These are phyloP conservation scores for Oxytropis ochrocephala DNA, from an alignment of 306 rosid species.

Conservation along the genomic window DNA sequence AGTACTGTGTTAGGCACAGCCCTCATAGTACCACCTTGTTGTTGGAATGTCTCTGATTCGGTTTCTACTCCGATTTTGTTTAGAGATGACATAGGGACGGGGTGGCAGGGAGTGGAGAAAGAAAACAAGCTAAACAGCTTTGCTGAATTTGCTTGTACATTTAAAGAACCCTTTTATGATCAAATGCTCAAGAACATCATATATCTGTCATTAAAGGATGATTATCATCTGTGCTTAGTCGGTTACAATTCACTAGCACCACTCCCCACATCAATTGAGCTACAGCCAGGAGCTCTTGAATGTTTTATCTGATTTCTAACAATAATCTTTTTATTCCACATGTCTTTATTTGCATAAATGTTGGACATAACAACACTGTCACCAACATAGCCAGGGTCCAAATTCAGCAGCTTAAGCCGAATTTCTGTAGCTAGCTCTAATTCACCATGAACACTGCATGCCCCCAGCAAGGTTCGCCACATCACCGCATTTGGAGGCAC, in stretches of 20 bases:
- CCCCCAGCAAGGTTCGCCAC: constrained; percentile 56
- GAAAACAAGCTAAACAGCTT: background rate
- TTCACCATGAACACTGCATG: constrained; percentile 45
- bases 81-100: background rate
- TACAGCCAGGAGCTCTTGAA: constrained; percentile 41
- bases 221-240: constrained; percentile 17
- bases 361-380: constrained; percentile 59
- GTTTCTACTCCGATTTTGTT: background rate
- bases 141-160: background rate
- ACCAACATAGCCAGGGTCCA: constrained; percentile 49
- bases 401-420: constrained; percentile 27
- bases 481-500: constrained; percentile 31
- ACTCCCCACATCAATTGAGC: constrained; percentile 43
- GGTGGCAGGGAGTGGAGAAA: background rate
- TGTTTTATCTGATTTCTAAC: constrained; percentile 37
- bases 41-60: background rate
- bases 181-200: constrained; percentile 28
- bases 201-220: constrained; percentile 27
- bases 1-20: constrained; percentile 11
- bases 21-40: constrained; percentile 24
- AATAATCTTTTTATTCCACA: constrained; percentile 48
- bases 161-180: background rate
- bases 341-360: constrained; percentile 46
- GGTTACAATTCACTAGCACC: constrained; percentile 19
- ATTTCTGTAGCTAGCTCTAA: constrained; percentile 40